Base-by-base conservation (phyloP, 768 basidiomycete genomes). In the Mycena capillaripes region DNA sequence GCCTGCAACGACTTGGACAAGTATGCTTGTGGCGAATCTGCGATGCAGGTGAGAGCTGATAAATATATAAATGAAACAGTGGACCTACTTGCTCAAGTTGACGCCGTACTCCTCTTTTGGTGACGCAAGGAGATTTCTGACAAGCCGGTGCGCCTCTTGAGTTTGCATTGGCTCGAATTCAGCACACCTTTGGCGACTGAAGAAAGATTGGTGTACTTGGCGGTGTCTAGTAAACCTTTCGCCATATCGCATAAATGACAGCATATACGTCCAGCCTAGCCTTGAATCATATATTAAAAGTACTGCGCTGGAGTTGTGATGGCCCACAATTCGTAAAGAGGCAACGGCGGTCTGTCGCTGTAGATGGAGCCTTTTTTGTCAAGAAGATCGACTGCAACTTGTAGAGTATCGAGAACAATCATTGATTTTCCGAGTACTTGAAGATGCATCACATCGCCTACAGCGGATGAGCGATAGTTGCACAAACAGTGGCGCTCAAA, bases 361-460 rank as follows among this genome's bases (percentile, higher is more conserved):
- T 81, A 81, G 10, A 74, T 78, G 12, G 70, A 55, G 27, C 81
- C 72, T 30, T 74, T 57, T 60, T 78, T 79, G 8, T 81, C 78
- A 9, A 82, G 69, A n/a, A 82, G 74, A 29, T 82, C 81, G 19
- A 57, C 58, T 3, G 79, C 81, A 17, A 74, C 74, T 61, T 79
- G 30, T 6, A 70, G 40, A 11, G 75, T 70, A 61, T 79, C 76
- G 25, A 82, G 58, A 16, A 81, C 52, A 21, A 81, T 40, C 23
- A 78, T 73, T 17, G 76, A 73, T 17, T 73, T 76, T 9, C 84
- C 84, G 2, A 81, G 68, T 10, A 82, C 34, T 19, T 72, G 34
- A 32, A 79, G 42, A 12, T 74, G 64, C 58, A 79, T 73, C 6
- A 81, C 76, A 48, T 76, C 78, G 27, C 79, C 79, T 80, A 17